Base-by-base conservation (phyloP, 164 flowering plant genomes). In the Umbilicus rupestris region DNA sequence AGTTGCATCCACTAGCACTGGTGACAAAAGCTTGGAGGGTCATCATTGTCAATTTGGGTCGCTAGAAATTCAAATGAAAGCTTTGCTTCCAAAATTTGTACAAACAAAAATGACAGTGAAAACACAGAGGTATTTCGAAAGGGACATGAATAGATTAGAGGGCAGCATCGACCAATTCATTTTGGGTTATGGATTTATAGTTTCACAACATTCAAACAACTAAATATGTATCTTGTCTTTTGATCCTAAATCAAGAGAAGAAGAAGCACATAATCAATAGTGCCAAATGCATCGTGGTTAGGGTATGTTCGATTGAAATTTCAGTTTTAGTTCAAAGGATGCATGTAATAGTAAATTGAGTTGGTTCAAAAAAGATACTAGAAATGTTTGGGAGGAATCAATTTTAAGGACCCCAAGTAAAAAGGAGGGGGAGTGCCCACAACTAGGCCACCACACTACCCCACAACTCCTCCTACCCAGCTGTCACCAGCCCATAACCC, bases 401-500 rank as follows among this genome's bases (percentile, higher is more conserved):
- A 52, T 52, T 52, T 52, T 24, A 52, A 55, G 33, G 31, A 55
- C 60, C 33, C 31, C 60, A 14, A 55, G 60, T 26, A 26, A 55
- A 55, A 55, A 12, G 33, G 29, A 16, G 11, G 9, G 33, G 19
- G 60, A 55, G 60, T 55, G 22, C 35, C 60, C 60, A 55, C 60
- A 52, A 28, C 60, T 7, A 55, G 60, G 60, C 31, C 60, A 50
- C 60, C 60, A 26, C 31, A 55, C 60, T 14, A 55, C 57, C 57
- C 57, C 57, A 50, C 57, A 50, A 28, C 12, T 44, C n/a, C 52
- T 47, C 29, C 28, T 50, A 7, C 58, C 17, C 85, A 84, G 87
- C 88, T 86, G 92, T 80, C 86, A 65, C 85, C 92, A 84, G 85
- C 82, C 77, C 77, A 83, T 78, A 73, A 70, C 78, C 78, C 82